Evolutionary conservation across 2,329 filamentous ascomycete genomes (phyloP), one percentile per base, ranked within the genome.

Genomic region (Trichoderma sp.): DNA sequence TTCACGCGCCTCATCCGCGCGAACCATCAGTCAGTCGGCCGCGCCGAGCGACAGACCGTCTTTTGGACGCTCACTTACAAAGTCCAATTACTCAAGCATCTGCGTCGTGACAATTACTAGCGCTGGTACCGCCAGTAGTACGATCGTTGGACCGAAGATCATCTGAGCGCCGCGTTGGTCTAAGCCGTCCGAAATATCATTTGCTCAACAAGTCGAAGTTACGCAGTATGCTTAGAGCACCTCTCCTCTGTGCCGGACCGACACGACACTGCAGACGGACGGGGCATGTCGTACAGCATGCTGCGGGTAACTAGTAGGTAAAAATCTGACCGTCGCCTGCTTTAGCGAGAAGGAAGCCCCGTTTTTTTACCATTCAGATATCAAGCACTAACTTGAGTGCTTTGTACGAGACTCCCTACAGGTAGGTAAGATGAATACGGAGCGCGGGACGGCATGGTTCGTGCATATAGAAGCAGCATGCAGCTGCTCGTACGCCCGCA

Each of bases 281-380:
- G 50, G 50, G 45, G 50, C 45, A 73, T 73, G 71, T 74, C 71
- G 62, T 67, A 74, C 71, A 74, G 71, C 71, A 73, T 73, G 71
- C 71, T 73, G 71, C 71, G 63, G 60, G 60, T 56, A 56, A 31
- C 53, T 65, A 63, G 35, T 9, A 50, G 31, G 60, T 35, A 71
- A 72, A 50, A 73, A 64, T 73, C 41, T 56, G 41, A 71, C 41
- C 21, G 71, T 73, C 71, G 60, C 60, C 59, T 73, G 60, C 71
- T 24, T 73, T 73, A 73, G 71, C 71, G 71, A 73, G 41, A 73
- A 53, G 71, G 41, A 27, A 18, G 71, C 31, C 71, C 71, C 71
- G 35, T 5, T 65, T 50, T 50, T 65, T 53, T 50, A 53, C 18
- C 50, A 59, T 29, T 59, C 66, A 56, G 59, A 64, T 45, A 71